Evolutionary conservation across 2,329 filamentous ascomycete genomes (phyloP).

Genomic region (Dothideomycetes sp.): DNA sequence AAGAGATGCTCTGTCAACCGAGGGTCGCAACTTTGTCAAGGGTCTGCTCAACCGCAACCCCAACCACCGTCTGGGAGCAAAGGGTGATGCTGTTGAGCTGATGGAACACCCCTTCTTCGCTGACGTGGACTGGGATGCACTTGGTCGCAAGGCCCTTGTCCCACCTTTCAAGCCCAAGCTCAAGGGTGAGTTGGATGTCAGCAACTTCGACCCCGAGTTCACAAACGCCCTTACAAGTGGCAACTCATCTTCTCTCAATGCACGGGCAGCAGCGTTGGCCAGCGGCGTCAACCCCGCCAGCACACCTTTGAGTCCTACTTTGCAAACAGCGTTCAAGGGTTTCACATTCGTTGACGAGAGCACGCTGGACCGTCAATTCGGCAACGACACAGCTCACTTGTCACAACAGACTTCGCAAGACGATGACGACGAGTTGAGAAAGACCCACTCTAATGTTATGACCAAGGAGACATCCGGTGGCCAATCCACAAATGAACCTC

Average conservation of each 20-base stretch:
- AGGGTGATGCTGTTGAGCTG: slow-evolving; percentile 83
- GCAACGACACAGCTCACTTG: slow-evolving; percentile 27
- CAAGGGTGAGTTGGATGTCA: slow-evolving; percentile 90
- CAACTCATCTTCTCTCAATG: slow-evolving; percentile 76
- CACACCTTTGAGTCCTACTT: slow-evolving; percentile 85
- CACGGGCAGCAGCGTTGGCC: slow-evolving; percentile 77
- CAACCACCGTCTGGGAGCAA: slow-evolving; percentile 85
- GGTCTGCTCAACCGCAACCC: slow-evolving; percentile 94
- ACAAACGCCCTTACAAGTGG: slow-evolving; percentile 86
- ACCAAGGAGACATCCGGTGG: slow-evolving; percentile 46
- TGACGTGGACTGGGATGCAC: slow-evolving; percentile 84
- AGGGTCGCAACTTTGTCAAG: slow-evolving; percentile 97
- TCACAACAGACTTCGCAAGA: slow-evolving; percentile 27
- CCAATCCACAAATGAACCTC: slow-evolving; percentile 33
- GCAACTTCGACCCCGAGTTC: slow-evolving; percentile 97
- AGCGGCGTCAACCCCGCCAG: slow-evolving; percentile 73
- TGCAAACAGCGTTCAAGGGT: slow-evolving; percentile 96
- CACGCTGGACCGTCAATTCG: slow-evolving; percentile 50
- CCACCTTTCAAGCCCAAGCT: slow-evolving; percentile 97
- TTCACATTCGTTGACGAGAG: slow-evolving; percentile 99
- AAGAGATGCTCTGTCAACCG: slow-evolving; percentile 83
- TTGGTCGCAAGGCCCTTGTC: slow-evolving; percentile 83
- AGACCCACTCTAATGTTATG: slow-evolving; percentile 28
- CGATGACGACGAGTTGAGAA: slow-evolving; percentile 24
- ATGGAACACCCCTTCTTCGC: slow-evolving; percentile 91